Conservation (phyloP, 2,329 filamentous ascomycete species). For the Penicillium verrucosum region DNA sequence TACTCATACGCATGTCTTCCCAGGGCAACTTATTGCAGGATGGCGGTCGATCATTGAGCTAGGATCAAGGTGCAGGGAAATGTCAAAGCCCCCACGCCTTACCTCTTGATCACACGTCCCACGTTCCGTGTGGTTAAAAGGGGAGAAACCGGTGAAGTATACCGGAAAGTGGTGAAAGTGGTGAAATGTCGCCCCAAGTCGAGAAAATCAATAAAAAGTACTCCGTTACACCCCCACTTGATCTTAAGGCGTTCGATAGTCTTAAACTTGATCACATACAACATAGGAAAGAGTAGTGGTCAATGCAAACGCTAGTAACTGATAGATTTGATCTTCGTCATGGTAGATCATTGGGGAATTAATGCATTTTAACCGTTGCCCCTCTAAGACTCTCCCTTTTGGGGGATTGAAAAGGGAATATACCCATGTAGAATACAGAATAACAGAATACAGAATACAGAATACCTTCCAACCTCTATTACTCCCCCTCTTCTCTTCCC, state of each 20-base stretch:
- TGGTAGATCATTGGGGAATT: slow-evolving; percentile 29
- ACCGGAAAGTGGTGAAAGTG: slow-evolving; percentile 22
- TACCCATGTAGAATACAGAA: too few species aligned
- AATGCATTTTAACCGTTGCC: neutral
- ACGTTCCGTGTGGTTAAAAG: slow-evolving; percentile 14
- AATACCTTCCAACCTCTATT: neutral
- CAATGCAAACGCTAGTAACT: slow-evolving; percentile 35
- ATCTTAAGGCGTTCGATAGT: slow-evolving; percentile 8
- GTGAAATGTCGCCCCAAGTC: slow-evolving; percentile 16
- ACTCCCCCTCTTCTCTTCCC: neutral
- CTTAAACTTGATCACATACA: neutral
- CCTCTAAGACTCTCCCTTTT: neutral
- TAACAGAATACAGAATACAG: neutral
- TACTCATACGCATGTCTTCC: slow-evolving; percentile 34
- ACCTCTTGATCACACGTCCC: slow-evolving; percentile 19
- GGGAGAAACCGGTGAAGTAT: slow-evolving; percentile 29
- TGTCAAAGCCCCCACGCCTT: slow-evolving; percentile 23
- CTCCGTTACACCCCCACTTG: neutral
- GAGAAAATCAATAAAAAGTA: neutral
- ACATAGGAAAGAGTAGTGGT: slow-evolving; percentile 24
- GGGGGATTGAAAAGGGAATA: too few species aligned
- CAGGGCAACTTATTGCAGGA: slow-evolving; percentile 37
- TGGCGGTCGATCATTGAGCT: slow-evolving; percentile 37
- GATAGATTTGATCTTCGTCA: slow-evolving; percentile 38
- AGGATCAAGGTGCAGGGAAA: slow-evolving; percentile 29